phyloP scores from a whole-genome alignment of 495 filamentous ascomycete genomes.

The Collariella sp. region DNA sequence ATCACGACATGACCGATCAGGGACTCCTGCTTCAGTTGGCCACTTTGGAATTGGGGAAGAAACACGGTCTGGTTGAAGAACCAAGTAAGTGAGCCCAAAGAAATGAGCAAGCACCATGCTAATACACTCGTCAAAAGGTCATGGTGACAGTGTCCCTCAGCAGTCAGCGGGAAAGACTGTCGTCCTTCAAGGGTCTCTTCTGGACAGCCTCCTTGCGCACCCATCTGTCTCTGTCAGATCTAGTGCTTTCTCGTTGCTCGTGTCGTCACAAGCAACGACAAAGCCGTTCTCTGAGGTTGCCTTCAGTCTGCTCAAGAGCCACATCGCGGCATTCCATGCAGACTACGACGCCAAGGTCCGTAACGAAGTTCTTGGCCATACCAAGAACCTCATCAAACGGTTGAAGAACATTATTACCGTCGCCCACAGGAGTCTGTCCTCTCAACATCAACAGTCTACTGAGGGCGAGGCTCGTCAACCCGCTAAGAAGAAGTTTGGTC shows the following conservation, averaged over 20 bases:
- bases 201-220: constrained; percentile 53
- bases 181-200: constrained; percentile 31
- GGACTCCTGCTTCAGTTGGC: constrained; percentile 52
- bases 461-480: neutral
- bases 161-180: constrained; percentile 21
- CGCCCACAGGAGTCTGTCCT: constrained; percentile 27
- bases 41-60: constrained; percentile 70
- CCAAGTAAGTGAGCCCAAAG: constrained; percentile 45
- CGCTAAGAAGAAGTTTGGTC: constrained; percentile 20
- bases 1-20: constrained; percentile 42
- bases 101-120: neutral
- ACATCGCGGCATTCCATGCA: constrained; percentile 60
- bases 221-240: constrained; percentile 56
- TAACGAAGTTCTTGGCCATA: constrained; percentile 60
- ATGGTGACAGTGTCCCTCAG: neutral
- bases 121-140: constrained; percentile 5
- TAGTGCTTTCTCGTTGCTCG: constrained; percentile 65
- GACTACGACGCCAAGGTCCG: constrained; percentile 79
- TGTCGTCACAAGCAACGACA: constrained; percentile 58
- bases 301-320: constrained; percentile 49
- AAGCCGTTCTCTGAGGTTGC: constrained; percentile 55
- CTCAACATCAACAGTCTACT: neutral
- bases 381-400: constrained; percentile 59
- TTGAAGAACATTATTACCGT: constrained; percentile 45
- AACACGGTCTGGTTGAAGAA: constrained; percentile 65